Base-by-base conservation (phyloP, 495 filamentous ascomycete species). In the Oidiodendron maius region DNA sequence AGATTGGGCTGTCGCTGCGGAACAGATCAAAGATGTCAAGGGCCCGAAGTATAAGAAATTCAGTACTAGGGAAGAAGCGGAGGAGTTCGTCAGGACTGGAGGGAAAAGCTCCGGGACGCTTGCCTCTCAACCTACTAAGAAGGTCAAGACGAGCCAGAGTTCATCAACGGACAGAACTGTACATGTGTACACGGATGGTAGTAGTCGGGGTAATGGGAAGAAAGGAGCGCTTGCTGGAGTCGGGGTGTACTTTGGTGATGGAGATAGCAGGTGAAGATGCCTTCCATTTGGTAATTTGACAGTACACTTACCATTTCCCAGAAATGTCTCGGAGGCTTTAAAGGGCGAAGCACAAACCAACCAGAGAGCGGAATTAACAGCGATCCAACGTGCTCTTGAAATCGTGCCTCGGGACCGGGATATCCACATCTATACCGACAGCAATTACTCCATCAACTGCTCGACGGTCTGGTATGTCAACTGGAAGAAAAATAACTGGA, bases 341-440 rank as follows among this genome's bases (percentile, higher is more conserved):
- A 58, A 68, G 34, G 91, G 91, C 30, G 66, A 71, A 10, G 64
- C 71, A 9, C 93, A 98, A 62, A 96, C 93, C 1, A 98, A 97
- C 62, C 87, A 96, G 63, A 88, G 93, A 3, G 93, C 93, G 13
- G 93, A 98, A 64, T 71, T 98, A 44, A 90, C 88, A 3, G 93
- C 90, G 0, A 83, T 96, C 51, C 70, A 85, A 3, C 84, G 91
- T 42, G 87, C 89, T 5, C 75, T 98, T 20, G 81, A 96, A 57
- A 78, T 81, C 21, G 77, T 87, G 2, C 83, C 85, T 5, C 69
- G 51, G 15, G 28, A 36, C 4, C 74, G 47, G 73, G 69, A 80
- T 41, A 71, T 89, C 12, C 73, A 77, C 26, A 88, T 97, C 55
- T 75, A 84, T 58, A 85, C 83, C 13, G 93, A 96, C 66, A 89